Conservation (phyloP, 495 filamentous ascomycete genomes). For the Rhypophila decipiens region DNA sequence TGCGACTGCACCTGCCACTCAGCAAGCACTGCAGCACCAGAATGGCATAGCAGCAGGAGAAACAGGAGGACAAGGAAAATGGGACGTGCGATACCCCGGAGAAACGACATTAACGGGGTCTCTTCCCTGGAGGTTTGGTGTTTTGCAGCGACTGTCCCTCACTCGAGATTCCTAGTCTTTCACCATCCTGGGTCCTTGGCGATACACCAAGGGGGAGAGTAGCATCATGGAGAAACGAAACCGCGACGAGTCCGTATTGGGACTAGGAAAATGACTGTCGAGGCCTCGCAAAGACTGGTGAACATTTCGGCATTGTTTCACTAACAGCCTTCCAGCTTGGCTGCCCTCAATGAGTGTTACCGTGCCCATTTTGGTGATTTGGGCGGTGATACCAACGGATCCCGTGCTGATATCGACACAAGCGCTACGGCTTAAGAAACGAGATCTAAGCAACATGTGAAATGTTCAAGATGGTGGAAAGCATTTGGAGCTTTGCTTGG, state of each 20-base stretch:
- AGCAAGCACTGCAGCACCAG: conserved; percentile 6
- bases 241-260: neutral
- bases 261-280: too few species aligned
- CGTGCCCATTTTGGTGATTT: neutral
- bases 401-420: too few species aligned
- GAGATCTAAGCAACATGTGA: too few species aligned
- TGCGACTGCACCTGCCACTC: conserved; percentile 3
- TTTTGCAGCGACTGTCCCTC: neutral
- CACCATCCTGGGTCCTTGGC: neutral
- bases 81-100: neutral
- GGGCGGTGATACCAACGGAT: too few species aligned
- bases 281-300: too few species aligned
- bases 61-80: neutral
- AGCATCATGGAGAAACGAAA: too few species aligned
- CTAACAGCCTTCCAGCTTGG: conserved; percentile 7
- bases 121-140: neutral
- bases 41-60: too few species aligned
- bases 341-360: conserved; percentile 1
- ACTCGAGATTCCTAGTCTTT: neutral
- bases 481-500: too few species aligned
- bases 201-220: neutral
- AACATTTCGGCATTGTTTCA: too few species aligned
- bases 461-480: too few species aligned
- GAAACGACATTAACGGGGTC: conserved; percentile 8
- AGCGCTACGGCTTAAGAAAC: too few species aligned